Conservation (phyloP, 306 rosid species). For the Nissolia schottii region DNA sequence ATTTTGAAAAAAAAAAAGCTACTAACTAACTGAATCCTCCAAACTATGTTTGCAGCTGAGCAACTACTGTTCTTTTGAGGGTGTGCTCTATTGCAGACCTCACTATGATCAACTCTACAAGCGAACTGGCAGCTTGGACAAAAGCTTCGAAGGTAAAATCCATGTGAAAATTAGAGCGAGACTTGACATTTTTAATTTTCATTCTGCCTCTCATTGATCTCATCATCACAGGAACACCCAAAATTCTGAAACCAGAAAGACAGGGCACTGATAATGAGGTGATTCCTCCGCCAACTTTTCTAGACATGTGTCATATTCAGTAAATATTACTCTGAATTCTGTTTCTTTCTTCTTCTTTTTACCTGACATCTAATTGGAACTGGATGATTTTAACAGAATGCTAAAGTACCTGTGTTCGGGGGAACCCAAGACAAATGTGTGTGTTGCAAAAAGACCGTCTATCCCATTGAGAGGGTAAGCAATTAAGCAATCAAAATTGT, state of each 20-base stretch:
- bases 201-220: background rate
- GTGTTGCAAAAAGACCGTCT: slow-evolving; percentile 67
- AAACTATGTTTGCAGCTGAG: slow-evolving; percentile 53
- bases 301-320: background rate
- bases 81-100: slow-evolving; percentile 90
- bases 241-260: slow-evolving; percentile 54
- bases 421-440: slow-evolving; percentile 81
- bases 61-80: slow-evolving; percentile 75
- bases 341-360: background rate
- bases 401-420: slow-evolving; percentile 39
- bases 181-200: background rate
- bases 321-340: background rate
- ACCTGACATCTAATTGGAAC: background rate
- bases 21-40: background rate
- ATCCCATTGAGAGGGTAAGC: slow-evolving; percentile 74
- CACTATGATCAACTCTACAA: slow-evolving; percentile 88
- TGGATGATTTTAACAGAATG: slow-evolving; percentile 34
- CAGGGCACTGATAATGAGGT: slow-evolving; percentile 38
- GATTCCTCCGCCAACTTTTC: background rate
- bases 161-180: background rate
- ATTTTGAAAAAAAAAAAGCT: background rate
- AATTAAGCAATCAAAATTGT: too few species aligned
- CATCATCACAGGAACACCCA: slow-evolving; percentile 59
- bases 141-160: slow-evolving; percentile 68
- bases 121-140: slow-evolving; percentile 80